Conservation (phyloP, 2,329 filamentous ascomycete genomes). For the Claviceps arundinis region DNA sequence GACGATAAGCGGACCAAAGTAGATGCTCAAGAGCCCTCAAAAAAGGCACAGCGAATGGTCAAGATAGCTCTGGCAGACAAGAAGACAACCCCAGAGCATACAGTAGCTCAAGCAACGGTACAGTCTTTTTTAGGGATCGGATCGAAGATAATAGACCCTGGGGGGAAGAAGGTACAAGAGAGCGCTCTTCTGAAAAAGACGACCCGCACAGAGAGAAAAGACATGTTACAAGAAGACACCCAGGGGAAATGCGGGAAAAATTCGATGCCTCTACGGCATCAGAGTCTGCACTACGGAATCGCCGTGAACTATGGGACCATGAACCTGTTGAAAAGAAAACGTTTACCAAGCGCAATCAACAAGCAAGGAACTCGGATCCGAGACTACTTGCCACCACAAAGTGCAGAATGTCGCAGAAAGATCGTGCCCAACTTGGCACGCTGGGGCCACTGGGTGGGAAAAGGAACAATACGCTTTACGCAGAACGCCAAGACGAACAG, state of each 20-base stretch:
- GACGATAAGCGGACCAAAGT: background rate
- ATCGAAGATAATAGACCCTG: background rate
- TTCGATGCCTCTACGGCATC: background rate
- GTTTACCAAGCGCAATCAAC: background rate
- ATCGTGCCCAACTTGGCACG: background rate
- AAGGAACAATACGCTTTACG: conserved; percentile 8
- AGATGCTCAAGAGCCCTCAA: background rate
- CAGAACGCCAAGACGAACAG: background rate
- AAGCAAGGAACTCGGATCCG: background rate
- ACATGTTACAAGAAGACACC: background rate
- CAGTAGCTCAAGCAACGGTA: background rate
- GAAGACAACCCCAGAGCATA: background rate
- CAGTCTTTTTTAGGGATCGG: conserved; percentile 4
- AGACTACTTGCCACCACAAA: background rate
- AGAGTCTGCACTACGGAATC: background rate
- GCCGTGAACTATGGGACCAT: background rate
- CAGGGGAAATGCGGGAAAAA: background rate
- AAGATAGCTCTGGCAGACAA: background rate
- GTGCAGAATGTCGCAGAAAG: background rate
- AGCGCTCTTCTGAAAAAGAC: background rate
- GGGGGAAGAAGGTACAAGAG: background rate
- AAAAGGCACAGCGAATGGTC: background rate
- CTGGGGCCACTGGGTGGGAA: conserved; percentile 7
- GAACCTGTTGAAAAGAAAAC: background rate
- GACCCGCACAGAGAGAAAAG: background rate